Base-by-base conservation (phyloP, 768 basidiomycete species). In the Cytidiella melzeri region DNA sequence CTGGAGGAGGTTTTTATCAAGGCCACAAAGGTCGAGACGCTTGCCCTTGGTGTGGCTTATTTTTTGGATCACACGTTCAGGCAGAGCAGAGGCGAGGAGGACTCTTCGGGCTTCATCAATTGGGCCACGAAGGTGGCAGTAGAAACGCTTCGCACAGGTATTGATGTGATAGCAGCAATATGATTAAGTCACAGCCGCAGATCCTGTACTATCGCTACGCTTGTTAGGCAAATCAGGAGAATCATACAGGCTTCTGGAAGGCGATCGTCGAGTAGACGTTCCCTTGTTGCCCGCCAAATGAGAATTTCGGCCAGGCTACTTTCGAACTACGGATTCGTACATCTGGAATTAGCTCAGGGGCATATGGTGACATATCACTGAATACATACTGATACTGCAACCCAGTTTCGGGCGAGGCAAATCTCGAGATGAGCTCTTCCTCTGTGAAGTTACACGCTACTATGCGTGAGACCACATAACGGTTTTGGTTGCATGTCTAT, bases 1-100 rank as follows among this genome's bases (percentile, higher is more conserved):
- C 62, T 95, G 5, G 88, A 95, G 64, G 82, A 87, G 48, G 75
- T 92, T 0, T 87, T 94, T 64, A 72, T 85, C 60, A 92, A 88
- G 61, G 82, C 80, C 0, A 74, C 83, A 9, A 74, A 79, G 40
- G 69, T 84, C 20, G 74, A 82, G 51, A 69, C 76, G 13, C 70
- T 96, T 38, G 79, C 84, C 0, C 79, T 85, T 62, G 93, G 94
- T 0, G 61, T 93, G 48, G 67, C 83, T 15, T 89, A 83, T 61
- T 89, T 91, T 64, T 59, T 95, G 30, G 65, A 68, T 57, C 74
- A 52, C 57, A 69, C 60, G 45, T 71, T 61, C 70, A 75, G 55
- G 58, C 64, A 51, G 55, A 59, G 63, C 25, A 62, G 68, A 41
- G 71, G 67, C 43, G 64, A 64, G 55, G 58, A 61, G 38, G 71